Evolutionary conservation across 305 asterid genomes (phyloP), one percentile per base, ranked within the genome.

Genomic region (Fraxinus greggii): DNA sequence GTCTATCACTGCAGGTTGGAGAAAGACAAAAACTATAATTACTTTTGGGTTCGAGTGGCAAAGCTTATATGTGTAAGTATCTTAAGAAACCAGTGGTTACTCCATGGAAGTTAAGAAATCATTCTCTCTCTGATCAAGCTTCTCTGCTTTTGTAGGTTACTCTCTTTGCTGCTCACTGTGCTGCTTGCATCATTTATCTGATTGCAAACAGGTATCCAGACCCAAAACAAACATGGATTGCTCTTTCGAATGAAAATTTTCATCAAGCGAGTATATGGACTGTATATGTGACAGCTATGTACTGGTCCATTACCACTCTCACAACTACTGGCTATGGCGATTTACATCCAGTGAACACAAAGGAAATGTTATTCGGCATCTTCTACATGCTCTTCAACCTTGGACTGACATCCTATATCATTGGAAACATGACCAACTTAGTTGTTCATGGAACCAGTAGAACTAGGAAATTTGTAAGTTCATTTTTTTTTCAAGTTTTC

Each of bases 361-460:
- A 42, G 7, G 98, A 94, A 89, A 94, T 87, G 94, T 38, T 92
- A 81, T 94, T 90, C 33, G 87, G 54, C 88, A 86, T 89, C 77
- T 51, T 89, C 81, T 94, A 83, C 86, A 89, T 94, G 88, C 67
- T 94, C 33, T 89, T 92, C 84, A 88, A 92, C 87, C 91, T 94
- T 3, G 97, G 94, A 21, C 85, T 94, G 78, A 88, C 90, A 26
- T 87, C 98, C 4, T 92, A 94, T 79, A 82, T 94, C 82, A 90
- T 94, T 63, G 98, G 98, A 63, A 94, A 94, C 89, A 92, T 94
- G 97, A 94, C 98, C 81, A 92, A 92, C 89, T 79, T 94, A 92
- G 92, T 94, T 77, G 98, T 94, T 38, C 97, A 92, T 82, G 87
- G 93, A 84, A 92, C 97, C 86, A 84, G 91, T 48, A 87, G 87